phyloP scores from a whole-genome alignment of 768 basidiomycete genomes.

The Lyophyllum decastes region DNA sequence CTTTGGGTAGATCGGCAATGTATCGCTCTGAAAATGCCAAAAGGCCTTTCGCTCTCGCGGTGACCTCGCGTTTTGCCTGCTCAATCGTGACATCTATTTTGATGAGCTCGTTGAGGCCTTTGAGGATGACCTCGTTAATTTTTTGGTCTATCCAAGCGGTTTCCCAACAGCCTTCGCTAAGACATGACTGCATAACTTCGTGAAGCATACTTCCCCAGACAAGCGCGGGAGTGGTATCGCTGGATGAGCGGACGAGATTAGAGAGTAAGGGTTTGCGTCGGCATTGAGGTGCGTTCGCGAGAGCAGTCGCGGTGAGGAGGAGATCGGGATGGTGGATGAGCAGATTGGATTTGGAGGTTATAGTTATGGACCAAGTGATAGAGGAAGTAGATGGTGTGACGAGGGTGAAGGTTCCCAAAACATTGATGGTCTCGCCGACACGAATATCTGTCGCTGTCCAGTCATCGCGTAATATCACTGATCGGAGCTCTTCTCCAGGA shows the following conservation, averaged over 20 bases:
- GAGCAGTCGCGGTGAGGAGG: constrained; percentile 86
- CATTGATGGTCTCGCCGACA: constrained; percentile 75
- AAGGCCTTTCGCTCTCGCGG: constrained; percentile 63
- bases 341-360: constrained; percentile 66
- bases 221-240: constrained; percentile 64
- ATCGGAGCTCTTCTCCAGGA: constrained; percentile 36
- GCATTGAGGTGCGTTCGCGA: constrained; percentile 84
- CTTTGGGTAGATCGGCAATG: constrained; percentile 66
- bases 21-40: constrained; percentile 66
- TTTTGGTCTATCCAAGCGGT: constrained; percentile 58
- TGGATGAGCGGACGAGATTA: constrained; percentile 56
- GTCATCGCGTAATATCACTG: constrained; percentile 71
- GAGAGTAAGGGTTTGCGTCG: constrained; percentile 84
- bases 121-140: constrained; percentile 56
- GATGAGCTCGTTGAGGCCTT: constrained; percentile 61
- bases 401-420: constrained; percentile 51
- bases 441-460: constrained; percentile 71
- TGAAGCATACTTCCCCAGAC: constrained; percentile 95
- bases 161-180: constrained; percentile 66
- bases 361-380: constrained; percentile 46
- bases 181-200: constrained; percentile 83
- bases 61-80: constrained; percentile 64
- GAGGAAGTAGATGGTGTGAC: constrained; percentile 33
- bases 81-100: constrained; percentile 59
- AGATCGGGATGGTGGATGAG: constrained; percentile 92